Base-by-base conservation (phyloP, 805 yeast genomes). In the Saccharomycopsis oosterbeekiorum region DNA sequence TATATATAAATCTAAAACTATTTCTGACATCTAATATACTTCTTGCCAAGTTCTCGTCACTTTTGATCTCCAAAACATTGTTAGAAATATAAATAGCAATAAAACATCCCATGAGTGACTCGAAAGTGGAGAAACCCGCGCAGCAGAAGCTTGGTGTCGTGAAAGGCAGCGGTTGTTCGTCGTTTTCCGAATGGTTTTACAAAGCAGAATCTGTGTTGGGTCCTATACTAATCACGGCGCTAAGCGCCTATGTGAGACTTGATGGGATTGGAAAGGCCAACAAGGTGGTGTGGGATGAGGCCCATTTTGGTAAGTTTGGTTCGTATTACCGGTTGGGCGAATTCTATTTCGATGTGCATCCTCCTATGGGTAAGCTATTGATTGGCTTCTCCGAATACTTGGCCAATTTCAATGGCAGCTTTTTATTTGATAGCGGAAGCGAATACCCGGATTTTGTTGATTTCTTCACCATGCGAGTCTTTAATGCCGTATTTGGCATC, bases 231-330 rank as follows among this genome's bases (percentile, higher is more conserved):
- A 70, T 81, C 56, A 80, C 84, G 0, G 65, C 68, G 0, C 21
- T 80, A 4, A 77, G 88, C 2, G 73, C 80, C 36, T 81, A 76
- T 63, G 80, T 84, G 8, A 78, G 94, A 68, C 76, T 85, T 64
- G 79, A 84, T 67, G 78, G 80, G 57, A 84, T 88, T 58, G 84
- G 81, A 24, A 73, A 74, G 39, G 79, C 84, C 62, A 71, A 80
- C 58, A 78, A 77, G 60, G 93, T 88, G 56, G 86, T 87, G 9
- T 88, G 96, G 96, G 96, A 88, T 75, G 96, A 88, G 72, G 94
- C 96, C 5, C 96, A 88, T 76, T 88, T 88, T 71, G 96, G 94
- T 53, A 87, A 86, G 70, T 88, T 88, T 70, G 96, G 96, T 55
- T 85, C 93, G 2, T 84, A 87, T 68, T 88, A 88, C 71, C 74